A percentile compares a stretch with the other conserved stretches of the same genome.
Evolutionary conservation across 2,329 filamentous ascomycete species (phyloP).

Genomic region (Colletotrichum plurivorum): DNA sequence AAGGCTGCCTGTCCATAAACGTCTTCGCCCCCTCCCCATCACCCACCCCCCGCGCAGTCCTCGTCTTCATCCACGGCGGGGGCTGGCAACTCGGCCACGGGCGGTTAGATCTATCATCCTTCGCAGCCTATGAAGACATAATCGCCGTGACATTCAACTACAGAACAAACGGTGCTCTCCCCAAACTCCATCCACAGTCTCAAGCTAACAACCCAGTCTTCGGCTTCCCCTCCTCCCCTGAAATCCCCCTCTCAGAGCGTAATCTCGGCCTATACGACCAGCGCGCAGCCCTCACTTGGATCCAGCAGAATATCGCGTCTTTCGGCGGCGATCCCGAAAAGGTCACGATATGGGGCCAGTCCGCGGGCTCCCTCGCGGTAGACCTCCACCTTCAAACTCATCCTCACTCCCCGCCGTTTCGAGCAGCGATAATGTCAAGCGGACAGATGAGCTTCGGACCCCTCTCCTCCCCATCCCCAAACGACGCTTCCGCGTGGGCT

Average conservation of each 20-base stretch:
- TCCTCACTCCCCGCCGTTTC: conserved; percentile 42
- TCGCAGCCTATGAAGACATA: conserved; percentile 47
- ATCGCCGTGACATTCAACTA: conserved; percentile 47
- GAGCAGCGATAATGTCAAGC: conserved; percentile 47
- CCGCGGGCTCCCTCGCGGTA: conserved; percentile 46
- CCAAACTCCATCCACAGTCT: not conserved
- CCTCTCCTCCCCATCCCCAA: conserved; percentile 29
- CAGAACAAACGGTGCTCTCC: conserved; percentile 43
- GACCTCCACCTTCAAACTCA: conserved; percentile 46
- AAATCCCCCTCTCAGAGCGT: conserved; percentile 7
- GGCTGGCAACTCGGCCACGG: conserved; percentile 46
- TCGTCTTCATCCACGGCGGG: conserved; percentile 47
- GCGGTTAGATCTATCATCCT: conserved; percentile 43
- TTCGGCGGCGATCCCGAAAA: conserved; percentile 49
- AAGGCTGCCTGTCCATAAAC: conserved; percentile 49
- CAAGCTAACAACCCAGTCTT: conserved; percentile 42
- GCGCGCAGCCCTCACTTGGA: conserved; percentile 49
- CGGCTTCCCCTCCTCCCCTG: conserved; percentile 22
- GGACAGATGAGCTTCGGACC: conserved; percentile 47
- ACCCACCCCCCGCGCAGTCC: conserved; percentile 37
- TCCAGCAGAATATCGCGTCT: conserved; percentile 48
- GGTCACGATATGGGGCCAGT: conserved; percentile 52
- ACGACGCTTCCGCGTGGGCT: conserved; percentile 40
- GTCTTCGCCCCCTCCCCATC: conserved; percentile 44
- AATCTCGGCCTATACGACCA: conserved; percentile 49